Evolutionary conservation across 352 stramenopile genomes (phyloP).

Genomic region (Globisporangium cylindrosporum): DNA sequence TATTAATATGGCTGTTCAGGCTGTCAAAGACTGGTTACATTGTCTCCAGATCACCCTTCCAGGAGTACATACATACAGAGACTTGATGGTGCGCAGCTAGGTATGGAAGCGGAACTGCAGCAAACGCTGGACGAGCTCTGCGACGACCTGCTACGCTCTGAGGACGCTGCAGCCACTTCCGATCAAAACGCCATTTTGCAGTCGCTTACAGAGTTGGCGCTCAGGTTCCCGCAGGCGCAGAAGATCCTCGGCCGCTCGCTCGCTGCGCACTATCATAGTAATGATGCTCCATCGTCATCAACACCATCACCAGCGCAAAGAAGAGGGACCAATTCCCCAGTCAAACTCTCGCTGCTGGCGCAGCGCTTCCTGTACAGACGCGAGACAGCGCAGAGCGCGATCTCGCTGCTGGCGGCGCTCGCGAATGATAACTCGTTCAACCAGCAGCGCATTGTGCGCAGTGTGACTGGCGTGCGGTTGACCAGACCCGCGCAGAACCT

Average conservation of each 20-base stretch:
- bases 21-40: background rate
- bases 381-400: constrained; percentile 22
- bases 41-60: background rate
- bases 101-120: constrained; percentile 29
- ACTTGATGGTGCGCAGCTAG: background rate
- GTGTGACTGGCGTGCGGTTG: constrained; percentile 29
- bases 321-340: background rate
- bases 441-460: constrained; percentile 40
- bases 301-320: background rate
- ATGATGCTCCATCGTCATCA: background rate
- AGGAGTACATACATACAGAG: background rate
- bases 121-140: constrained; percentile 34
- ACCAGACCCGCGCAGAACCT: background rate
- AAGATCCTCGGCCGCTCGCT: constrained; percentile 27
- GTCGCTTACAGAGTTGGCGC: constrained; percentile 30
- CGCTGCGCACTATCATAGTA: background rate
- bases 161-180: background rate
- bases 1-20: background rate
- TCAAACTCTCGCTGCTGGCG: constrained; percentile 21
- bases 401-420: constrained; percentile 33
- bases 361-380: constrained; percentile 34
- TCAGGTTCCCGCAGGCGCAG: constrained; percentile 28
- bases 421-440: constrained; percentile 32
- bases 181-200: constrained; percentile 28
- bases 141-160: constrained; percentile 29